Percentiles rank a stretch among this genome's conserved stretches.
Evolutionary conservation across 2,329 filamentous ascomycete genomes (phyloP).

Genomic region (Saccharata proteae): DNA sequence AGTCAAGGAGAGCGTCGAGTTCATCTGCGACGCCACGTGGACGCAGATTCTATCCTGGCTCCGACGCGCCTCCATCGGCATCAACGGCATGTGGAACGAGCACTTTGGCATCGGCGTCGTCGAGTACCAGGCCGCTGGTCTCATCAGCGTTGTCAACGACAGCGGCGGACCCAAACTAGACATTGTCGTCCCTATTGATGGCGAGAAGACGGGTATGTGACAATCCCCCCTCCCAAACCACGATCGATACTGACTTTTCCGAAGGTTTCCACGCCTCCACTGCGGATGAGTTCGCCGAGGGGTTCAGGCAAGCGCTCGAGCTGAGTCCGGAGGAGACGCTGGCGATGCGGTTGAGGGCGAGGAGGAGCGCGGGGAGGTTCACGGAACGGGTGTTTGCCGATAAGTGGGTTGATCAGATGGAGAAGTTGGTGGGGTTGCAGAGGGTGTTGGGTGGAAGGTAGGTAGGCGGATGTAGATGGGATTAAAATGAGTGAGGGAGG

Average conservation of each 20-base stretch:
- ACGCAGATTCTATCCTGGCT: slow-evolving; percentile 73
- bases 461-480: no score
- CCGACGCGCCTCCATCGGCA: slow-evolving; percentile 64
- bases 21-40: slow-evolving; percentile 85
- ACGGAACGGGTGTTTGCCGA: slow-evolving; percentile 74
- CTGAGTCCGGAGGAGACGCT: slow-evolving; percentile 53
- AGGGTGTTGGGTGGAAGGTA: slow-evolving; percentile 1
- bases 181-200: slow-evolving; percentile 74
- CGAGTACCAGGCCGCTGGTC: slow-evolving; percentile 89
- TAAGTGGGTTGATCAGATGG: slow-evolving; percentile 67
- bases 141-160: slow-evolving; percentile 87
- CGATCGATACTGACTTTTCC: no score
- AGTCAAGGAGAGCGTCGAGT: slow-evolving; percentile 63
- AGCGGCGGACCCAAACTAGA: slow-evolving; percentile 88
- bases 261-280: slow-evolving; percentile 80
- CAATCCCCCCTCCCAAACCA: not conserved
- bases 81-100: slow-evolving; percentile 99
- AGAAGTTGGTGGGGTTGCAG: slow-evolving; percentile 49
- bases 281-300: slow-evolving; percentile 64
- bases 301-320: slow-evolving; percentile 64
- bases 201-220: slow-evolving; percentile 58
- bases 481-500: not conserved
- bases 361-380: slow-evolving; percentile 70
- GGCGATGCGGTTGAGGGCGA: slow-evolving; percentile 62
- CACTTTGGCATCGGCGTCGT: slow-evolving; percentile 98